Base-by-base conservation (phyloP, 2,329 filamentous ascomycete species). In the Polychaeton citri region DNA sequence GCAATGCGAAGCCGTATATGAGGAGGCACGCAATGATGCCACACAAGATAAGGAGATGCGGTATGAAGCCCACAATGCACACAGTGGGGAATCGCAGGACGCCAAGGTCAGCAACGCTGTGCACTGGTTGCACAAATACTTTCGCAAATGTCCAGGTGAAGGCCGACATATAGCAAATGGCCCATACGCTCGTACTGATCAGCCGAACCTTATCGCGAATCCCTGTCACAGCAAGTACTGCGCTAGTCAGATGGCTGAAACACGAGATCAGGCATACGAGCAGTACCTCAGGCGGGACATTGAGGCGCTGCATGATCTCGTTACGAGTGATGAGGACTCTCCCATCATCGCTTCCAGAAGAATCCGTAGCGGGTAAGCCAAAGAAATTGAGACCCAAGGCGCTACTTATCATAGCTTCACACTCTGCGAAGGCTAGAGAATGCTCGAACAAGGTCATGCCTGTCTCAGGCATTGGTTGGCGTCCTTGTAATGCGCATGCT, bases 381-480 rank as follows among this genome's bases (percentile, higher is more conserved):
- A 82, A 79, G 47, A 81, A 77, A 0, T 79, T 76, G 57, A 86
- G 74, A 9, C 79, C 79, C 10, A 94, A 71, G 34, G 86, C 81
- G 45, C 79, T 82, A 48, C 78, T 79, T 32, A 95, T 78, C 44
- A 87, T 81, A 19, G 83, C 80, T 56, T 98, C 90, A 6, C 88
- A 88, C 59, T 98, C 90, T 8, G 88, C 85, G 61, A 96, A 98
- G 2, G 88, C 88, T 6, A 98, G 68, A 0, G 87, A 95, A 53
- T 95, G 87, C 55, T 98, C 90, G 50, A 96, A 94, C 2, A 95
- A 72, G 0, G 87, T 94, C 83, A 96, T 94, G 13, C 86, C 87
- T 1, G 85, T 92, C 60, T 96, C 90, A 0, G 83, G 80, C 43
- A 81, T 74, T 0, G 84, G 73, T 2, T 76, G 72, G 2, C 81